Conservation (phyloP, 2,329 filamentous ascomycete species). For the Phialophora verrucosa region DNA sequence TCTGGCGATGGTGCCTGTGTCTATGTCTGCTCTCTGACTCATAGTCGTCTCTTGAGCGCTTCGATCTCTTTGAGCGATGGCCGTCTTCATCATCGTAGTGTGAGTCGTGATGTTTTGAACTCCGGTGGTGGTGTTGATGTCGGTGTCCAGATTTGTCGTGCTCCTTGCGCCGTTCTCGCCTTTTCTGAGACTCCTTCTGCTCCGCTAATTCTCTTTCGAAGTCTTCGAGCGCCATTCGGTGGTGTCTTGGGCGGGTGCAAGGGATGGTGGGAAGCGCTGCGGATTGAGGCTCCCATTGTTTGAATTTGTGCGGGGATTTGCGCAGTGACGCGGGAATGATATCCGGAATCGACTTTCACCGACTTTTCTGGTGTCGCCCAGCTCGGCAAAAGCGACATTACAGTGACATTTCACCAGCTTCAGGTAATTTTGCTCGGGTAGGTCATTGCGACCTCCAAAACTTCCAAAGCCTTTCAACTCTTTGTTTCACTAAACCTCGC, state of each 20-base stretch:
- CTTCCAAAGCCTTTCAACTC: background rate
- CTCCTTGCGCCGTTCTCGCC: conserved; percentile 49
- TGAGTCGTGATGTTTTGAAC: conserved; percentile 51
- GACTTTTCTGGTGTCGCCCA: background rate
- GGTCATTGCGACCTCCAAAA: background rate
- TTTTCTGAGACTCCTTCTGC: conserved; percentile 44
- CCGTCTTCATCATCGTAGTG: conserved; percentile 59
- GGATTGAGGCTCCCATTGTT: background rate
- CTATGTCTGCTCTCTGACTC: conserved; percentile 43
- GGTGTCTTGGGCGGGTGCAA: background rate
- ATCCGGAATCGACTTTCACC: background rate
- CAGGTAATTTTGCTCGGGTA: background rate
- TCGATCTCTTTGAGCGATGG: conserved; percentile 55
- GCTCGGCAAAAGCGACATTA: background rate
- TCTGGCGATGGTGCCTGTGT: conserved; percentile 35
- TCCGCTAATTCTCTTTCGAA: conserved; percentile 77
- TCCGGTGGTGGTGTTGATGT: conserved; percentile 43
- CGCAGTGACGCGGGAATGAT: background rate
- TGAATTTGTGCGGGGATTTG: background rate
- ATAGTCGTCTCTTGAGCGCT: conserved; percentile 44
- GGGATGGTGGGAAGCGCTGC: background rate
- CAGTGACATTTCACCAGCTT: background rate
- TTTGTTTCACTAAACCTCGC: background rate
- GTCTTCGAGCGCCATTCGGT: conserved; percentile 67
- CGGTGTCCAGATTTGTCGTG: conserved; percentile 48